phyloP scores from a whole-genome alignment of 495 filamentous ascomycete species.

The Pyrenopolyporus hunteri region DNA sequence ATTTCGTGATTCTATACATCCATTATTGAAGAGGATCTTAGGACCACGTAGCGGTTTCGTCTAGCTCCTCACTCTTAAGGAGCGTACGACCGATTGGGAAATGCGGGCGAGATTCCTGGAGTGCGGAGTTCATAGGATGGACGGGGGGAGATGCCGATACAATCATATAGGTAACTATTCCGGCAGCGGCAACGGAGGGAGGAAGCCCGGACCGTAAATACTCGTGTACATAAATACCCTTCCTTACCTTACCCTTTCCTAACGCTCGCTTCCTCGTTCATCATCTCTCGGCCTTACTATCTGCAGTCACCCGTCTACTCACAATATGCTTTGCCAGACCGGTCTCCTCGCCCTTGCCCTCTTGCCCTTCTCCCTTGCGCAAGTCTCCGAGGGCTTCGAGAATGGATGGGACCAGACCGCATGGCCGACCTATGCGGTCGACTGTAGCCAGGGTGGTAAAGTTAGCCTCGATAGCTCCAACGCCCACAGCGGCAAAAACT shows the following conservation, averaged over 20 bases:
- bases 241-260: slow-evolving; percentile 14
- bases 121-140: neutral
- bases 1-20: too few relatives aligned
- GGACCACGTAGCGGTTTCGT: too few relatives aligned
- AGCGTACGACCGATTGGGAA: too few relatives aligned
- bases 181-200: slow-evolving; percentile 24
- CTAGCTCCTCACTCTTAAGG: too few relatives aligned
- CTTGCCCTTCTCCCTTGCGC: slow-evolving; percentile 53
- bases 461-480: slow-evolving; percentile 57
- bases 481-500: slow-evolving; percentile 62
- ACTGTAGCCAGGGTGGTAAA: slow-evolving; percentile 63
- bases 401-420: slow-evolving; percentile 57
- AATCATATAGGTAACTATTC: neutral
- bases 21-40: too few relatives aligned
- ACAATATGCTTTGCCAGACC: slow-evolving; percentile 57
- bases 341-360: slow-evolving; percentile 55
- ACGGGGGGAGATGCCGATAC: neutral
- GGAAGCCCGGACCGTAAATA: neutral
- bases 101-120: too few relatives aligned
- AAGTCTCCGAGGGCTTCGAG: slow-evolving; percentile 61
- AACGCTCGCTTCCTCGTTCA: slow-evolving; percentile 16
- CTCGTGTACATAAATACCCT: slow-evolving; percentile 39
- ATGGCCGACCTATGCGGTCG: slow-evolving; percentile 61
- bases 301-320: slow-evolving; percentile 22
- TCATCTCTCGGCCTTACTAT: slow-evolving; percentile 10